Conservation (phyloP, 331 rosid genomes). For the Acacia pycnantha region DNA sequence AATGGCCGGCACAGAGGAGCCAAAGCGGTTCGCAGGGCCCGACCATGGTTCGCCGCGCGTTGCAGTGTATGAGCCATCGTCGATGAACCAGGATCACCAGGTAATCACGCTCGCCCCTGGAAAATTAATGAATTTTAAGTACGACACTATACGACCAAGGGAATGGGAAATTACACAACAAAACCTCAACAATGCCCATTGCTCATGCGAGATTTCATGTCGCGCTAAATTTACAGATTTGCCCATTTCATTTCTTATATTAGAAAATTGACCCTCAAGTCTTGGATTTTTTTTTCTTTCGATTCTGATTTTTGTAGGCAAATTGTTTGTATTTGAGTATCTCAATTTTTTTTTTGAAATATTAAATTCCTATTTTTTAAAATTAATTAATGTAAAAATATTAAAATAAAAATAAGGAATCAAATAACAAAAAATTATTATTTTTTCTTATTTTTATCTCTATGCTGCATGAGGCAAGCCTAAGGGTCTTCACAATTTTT, state of each 20-base stretch:
- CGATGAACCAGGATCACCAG: background rate
- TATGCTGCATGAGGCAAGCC: background rate
- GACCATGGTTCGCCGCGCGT: conserved; percentile 55
- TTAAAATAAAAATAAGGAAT: too few relatives aligned
- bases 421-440: too few relatives aligned
- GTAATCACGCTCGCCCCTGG: background rate
- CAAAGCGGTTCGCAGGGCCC: conserved; percentile 49
- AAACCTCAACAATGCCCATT: background rate
- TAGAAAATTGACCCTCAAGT: background rate
- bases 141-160: background rate
- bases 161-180: background rate
- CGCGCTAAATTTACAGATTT: background rate
- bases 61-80: conserved; percentile 69
- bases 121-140: background rate
- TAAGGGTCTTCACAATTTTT: background rate
- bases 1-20: conserved; percentile 41
- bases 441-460: background rate
- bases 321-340: too few relatives aligned
- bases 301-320: too few relatives aligned
- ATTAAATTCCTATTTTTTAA: too few relatives aligned
- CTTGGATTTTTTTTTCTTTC: background rate
- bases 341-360: too few relatives aligned
- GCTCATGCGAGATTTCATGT: background rate
- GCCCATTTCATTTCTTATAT: background rate
- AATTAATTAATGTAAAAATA: too few relatives aligned